Evolutionary conservation across 1,284 basidiomycete genomes (phyloP).

Genomic region (Ustanciosporium gigantosporum): DNA sequence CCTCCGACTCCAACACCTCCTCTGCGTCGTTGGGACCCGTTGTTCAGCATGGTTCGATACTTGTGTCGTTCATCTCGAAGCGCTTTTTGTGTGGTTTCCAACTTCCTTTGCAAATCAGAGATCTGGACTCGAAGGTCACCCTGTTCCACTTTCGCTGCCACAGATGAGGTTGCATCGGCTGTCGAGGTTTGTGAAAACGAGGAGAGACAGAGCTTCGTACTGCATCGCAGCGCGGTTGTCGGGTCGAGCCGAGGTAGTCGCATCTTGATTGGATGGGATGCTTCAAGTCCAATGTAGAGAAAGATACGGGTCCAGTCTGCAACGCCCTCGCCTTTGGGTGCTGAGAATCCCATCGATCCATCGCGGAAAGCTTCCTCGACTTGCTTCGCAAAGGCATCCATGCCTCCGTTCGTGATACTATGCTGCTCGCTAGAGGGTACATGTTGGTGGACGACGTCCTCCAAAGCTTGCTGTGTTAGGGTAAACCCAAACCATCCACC

Average conservation of each 20-base stretch:
- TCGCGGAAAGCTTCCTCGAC: too few species aligned
- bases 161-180: neutral
- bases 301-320: constrained; percentile 6
- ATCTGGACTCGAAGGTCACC: neutral
- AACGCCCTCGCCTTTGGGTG: neutral
- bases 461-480: too few species aligned
- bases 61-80: constrained; percentile 32
- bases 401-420: too few species aligned
- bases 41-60: constrained; percentile 36
- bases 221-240: neutral
- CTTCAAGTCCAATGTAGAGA: constrained; percentile 9
- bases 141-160: too few species aligned
- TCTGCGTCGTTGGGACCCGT: too few species aligned
- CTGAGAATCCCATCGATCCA: too few species aligned
- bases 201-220: neutral
- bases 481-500: too few species aligned
- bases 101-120: constrained; percentile 5
- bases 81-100: constrained; percentile 19
- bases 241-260: constrained; percentile 2
- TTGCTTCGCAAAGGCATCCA: too few species aligned
- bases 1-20: too few species aligned
- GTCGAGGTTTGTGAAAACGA: neutral
- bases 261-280: constrained; percentile 1
- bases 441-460: too few species aligned
- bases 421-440: too few species aligned